A percentile compares a stretch with the other conserved stretches of the same genome.
Evolutionary conservation across 345 rosid genomes (phyloP).

Genomic region (Arabidopsis thaliana): DNA sequence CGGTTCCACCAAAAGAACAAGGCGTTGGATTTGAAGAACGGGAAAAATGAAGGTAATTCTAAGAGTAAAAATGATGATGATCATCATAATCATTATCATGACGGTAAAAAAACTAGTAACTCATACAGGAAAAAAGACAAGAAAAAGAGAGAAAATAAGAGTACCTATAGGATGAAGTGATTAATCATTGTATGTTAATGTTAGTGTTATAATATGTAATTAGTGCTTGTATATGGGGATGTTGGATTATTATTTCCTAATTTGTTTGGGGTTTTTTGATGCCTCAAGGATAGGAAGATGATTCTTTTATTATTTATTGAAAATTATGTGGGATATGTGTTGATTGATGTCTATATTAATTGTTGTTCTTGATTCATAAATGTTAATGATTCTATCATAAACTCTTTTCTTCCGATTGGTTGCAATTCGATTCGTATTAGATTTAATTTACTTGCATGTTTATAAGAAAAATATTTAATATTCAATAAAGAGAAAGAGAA

Average conservation of each 20-base stretch:
- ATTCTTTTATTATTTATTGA: constrained; percentile 8
- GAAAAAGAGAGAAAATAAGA: constrained; percentile 42
- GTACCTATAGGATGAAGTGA: constrained; percentile 33
- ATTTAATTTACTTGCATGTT: not conserved
- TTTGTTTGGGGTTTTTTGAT: constrained; percentile 5
- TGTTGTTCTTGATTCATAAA: constrained; percentile 2
- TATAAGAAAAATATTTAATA: not conserved
- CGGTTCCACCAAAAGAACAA: constrained; percentile 38
- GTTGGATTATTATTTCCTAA: constrained; percentile 2
- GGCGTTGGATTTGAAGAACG: constrained; percentile 31
- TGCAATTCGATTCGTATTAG: not conserved
- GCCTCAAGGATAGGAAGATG: constrained; percentile 28
- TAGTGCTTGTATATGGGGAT: constrained; percentile 27
- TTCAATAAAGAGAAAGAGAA: not conserved
- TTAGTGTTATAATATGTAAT: constrained; percentile 3
- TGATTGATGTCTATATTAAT: constrained; percentile 21
- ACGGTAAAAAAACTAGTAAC: constrained; percentile 26
- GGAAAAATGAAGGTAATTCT: constrained; percentile 36
- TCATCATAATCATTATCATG: constrained; percentile 8
- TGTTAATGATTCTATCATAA: not conserved
- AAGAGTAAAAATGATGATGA: constrained; percentile 41
- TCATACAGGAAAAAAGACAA: constrained; percentile 37
- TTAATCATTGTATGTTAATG: constrained; percentile 16
- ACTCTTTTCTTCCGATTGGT: not conserved
- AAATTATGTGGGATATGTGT: constrained; percentile 4